A percentile compares a stretch with the other conserved stretches of the same genome.
These are phyloP conservation scores for Hypoxylon subgilvum DNA, from an alignment of 495 filamentous ascomycete genomes.

Conservation along the genomic window DNA sequence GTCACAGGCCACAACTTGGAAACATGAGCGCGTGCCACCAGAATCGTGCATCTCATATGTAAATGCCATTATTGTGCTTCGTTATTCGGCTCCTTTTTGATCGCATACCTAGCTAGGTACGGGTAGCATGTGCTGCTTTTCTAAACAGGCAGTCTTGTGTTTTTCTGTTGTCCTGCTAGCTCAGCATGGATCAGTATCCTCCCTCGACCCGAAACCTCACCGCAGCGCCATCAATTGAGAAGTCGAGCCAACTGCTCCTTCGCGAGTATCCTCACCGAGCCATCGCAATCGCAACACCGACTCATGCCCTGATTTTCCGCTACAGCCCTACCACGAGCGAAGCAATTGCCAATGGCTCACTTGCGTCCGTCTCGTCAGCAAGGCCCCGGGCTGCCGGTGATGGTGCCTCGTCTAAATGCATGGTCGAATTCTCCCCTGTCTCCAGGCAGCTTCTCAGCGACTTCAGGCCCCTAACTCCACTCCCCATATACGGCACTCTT, in stretches of 20 bases:
- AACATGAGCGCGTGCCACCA: conserved; percentile 12
- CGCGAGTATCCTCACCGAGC: conserved; percentile 83
- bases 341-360: conserved; percentile 57
- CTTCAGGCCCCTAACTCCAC: conserved; percentile 73
- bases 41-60: conserved; percentile 10
- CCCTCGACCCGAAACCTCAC: conserved; percentile 33
- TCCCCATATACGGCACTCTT: conserved; percentile 84
- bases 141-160: conserved; percentile 15
- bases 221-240: conserved; percentile 48
- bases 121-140: conserved; percentile 40
- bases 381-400: conserved; percentile 48
- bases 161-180: conserved; percentile 38
- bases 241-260: conserved; percentile 63
- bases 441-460: conserved; percentile 70
- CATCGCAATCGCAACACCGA: conserved; percentile 78
- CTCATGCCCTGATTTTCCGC: conserved; percentile 82
- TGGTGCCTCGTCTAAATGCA: conserved; percentile 64
- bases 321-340: conserved; percentile 67
- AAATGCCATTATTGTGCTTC: conserved; percentile 11
- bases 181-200: conserved; percentile 46
- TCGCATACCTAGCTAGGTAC: not conserved
- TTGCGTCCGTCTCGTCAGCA: conserved; percentile 51
- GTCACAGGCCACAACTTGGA: conserved; percentile 30
- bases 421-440: conserved; percentile 81
- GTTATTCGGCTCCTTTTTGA: not conserved